Evolutionary conservation across 345 rosid species (phyloP), one percentile per base, ranked within the genome.

Genomic region (Salix dunnii): DNA sequence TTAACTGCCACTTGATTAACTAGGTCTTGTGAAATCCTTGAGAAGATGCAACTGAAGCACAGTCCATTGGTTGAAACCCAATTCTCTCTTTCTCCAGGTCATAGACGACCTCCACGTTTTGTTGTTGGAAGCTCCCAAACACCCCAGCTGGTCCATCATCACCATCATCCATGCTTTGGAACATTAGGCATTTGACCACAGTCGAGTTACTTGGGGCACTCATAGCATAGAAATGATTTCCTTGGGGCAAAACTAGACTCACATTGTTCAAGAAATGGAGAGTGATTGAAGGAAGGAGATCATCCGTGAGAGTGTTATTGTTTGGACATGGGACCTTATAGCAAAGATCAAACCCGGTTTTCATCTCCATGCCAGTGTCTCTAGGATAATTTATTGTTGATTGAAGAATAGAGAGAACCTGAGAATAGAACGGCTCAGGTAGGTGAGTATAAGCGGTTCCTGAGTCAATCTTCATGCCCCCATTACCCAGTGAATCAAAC

Each of bases 381-480:
- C 96, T 83, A 20, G 96, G 96, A 70, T 90, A 86, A 20, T 53
- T 80, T 64, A 92, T 80, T 17, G 13, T 2, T 31, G 88, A 79
- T 42, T 88, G 81, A 64, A 94, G 85, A 49, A 82, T 20, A 11
- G 87, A 80, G 70, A 91, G 90, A 35, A 94, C 81, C 65, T 88
- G 80, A 3, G 96, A 89, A 79, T 92, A 92, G 71, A 89, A 80
- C 3, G 96, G 92, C 53, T 89, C 81, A 0, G 96, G 96, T 4
- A 92, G 81, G 78, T 92, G 97, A 38, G 98, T 92, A 78, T 92
- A 92, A 28, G 97, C 92, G 1, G 96, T 92, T 74, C 98, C 94
- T 2, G 96, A 94, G 78, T 94, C 98, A 6, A 94, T 85, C 84
- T 92, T 51, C 85, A 94, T 75, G 20, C 98, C 97, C 4, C 98